A percentile compares a stretch with the other conserved stretches of the same genome.
Evolutionary conservation across 176 grass and related monocot species (phyloP).

Genomic region (Thinopyrum elongatum): DNA sequence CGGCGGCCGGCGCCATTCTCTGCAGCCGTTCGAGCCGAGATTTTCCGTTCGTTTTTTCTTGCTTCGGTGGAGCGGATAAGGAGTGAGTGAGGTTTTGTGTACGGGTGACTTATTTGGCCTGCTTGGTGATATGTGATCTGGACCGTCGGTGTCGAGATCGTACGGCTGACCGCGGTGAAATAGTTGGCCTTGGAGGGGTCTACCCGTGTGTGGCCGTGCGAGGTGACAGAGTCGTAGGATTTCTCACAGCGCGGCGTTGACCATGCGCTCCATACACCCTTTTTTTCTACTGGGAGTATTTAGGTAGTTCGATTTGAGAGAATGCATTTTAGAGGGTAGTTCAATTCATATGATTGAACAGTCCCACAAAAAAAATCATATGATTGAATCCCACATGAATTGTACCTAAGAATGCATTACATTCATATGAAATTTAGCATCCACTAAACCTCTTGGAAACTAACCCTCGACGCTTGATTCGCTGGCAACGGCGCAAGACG

Average conservation of each 20-base stretch:
- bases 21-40: background rate
- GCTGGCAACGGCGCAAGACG: too few relatives aligned
- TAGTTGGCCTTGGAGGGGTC: background rate
- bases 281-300: too few relatives aligned
- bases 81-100: background rate
- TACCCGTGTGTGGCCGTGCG: background rate
- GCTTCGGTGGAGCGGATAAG: conserved; percentile 30
- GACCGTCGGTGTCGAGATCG: background rate
- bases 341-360: too few relatives aligned
- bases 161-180: background rate
- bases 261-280: too few relatives aligned
- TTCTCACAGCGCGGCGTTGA: background rate
- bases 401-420: too few relatives aligned
- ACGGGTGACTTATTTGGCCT: background rate
- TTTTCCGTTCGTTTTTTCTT: background rate
- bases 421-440: too few relatives aligned
- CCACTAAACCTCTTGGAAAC: too few relatives aligned
- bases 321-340: too few relatives aligned
- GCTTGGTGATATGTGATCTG: background rate
- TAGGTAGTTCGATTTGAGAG: too few relatives aligned
- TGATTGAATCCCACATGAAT: too few relatives aligned
- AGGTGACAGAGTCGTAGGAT: background rate
- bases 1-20: conserved; percentile 43
- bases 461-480: too few relatives aligned
- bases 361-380: too few relatives aligned